These are phyloP conservation scores for Licmophora abbreviata DNA, from an alignment of 108 stramenopile species.

Conservation along the genomic window DNA sequence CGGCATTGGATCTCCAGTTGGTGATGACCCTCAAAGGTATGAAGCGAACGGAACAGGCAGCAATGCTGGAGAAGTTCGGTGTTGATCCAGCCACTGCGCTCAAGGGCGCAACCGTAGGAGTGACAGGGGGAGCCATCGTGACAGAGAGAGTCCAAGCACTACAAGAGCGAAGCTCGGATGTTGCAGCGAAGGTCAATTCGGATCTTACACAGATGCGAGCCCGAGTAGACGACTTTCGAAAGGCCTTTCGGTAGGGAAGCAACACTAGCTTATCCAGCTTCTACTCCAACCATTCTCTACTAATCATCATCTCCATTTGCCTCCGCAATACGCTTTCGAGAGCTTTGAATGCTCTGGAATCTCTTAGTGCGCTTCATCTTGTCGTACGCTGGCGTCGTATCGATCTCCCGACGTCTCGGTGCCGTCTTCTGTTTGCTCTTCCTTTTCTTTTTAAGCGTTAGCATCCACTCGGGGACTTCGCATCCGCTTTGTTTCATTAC, in stretches of 20 bases:
- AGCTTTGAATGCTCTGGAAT: constrained; percentile 16
- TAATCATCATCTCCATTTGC: constrained; percentile 1
- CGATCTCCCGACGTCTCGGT: constrained; percentile 41
- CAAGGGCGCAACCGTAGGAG: constrained; percentile 36
- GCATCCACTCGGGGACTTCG: constrained; percentile 91
- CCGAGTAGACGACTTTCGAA: constrained; percentile 74
- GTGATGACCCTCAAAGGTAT: constrained; percentile 92
- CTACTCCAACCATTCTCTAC: too few species aligned
- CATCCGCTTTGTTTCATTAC: constrained; percentile 91
- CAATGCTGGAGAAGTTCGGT: constrained; percentile 82
- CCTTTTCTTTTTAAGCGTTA: constrained; percentile 53
- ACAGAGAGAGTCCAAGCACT: constrained; percentile 63
- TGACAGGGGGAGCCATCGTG: constrained; percentile 35
- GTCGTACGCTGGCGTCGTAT: constrained; percentile 74
- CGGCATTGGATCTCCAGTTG: constrained; percentile 69
- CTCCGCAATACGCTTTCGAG: constrained; percentile 1
- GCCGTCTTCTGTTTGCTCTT: constrained; percentile 18
- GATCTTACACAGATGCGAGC: constrained; percentile 79
- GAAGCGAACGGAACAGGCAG: constrained; percentile 76
- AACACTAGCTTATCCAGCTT: too few species aligned
- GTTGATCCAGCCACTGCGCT: constrained; percentile 50
- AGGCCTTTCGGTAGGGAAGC: constrained; percentile 60
- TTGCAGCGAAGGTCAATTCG: constrained; percentile 60
- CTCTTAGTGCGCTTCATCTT: constrained; percentile 48
- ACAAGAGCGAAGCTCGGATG: constrained; percentile 50